Evolutionary conservation across 75 land plant genomes (phyloP).

Genomic region (Selaginella tamariscina): DNA sequence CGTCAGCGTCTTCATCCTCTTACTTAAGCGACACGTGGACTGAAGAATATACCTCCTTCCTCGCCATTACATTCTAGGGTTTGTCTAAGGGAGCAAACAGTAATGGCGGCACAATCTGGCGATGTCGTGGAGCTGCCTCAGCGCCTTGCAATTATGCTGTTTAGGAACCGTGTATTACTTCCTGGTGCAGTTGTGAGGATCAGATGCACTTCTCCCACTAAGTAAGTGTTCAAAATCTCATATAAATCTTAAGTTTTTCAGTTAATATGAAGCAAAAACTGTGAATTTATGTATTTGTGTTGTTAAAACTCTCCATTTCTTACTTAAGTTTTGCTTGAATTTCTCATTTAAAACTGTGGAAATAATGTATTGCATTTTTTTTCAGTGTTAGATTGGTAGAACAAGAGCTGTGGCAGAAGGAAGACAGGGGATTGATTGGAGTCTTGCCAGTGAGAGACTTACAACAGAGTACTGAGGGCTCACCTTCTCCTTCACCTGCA

Average conservation of each 20-base stretch:
- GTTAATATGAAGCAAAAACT: not conserved
- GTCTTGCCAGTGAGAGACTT: constrained; percentile 68
- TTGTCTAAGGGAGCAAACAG: not conserved
- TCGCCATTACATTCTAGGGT: not conserved
- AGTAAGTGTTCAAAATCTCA: constrained; percentile 40
- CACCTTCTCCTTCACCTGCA: constrained; percentile 17
- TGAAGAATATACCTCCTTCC: not conserved
- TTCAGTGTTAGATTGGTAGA: constrained; percentile 81
- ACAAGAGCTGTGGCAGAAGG: constrained; percentile 94
- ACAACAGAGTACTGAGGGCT: constrained; percentile 14
- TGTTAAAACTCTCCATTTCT: not conserved
- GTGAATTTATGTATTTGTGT: not conserved
- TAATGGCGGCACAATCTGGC: not conserved
- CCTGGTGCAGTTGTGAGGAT: constrained; percentile 80
- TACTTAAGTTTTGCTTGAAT: not conserved
- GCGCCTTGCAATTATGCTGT: constrained; percentile 68
- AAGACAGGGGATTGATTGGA: constrained; percentile 82
- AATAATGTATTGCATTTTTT: not conserved
- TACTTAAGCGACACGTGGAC: not conserved
- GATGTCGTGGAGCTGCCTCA: constrained; percentile 31
- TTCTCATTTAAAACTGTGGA: not conserved
- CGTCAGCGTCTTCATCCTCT: not conserved
- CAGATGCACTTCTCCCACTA: constrained; percentile 73
- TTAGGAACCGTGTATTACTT: constrained; percentile 73
- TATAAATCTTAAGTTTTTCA: not conserved